Conservation (phyloP, 257 asterid species). For the Mitragyna speciosa region DNA sequence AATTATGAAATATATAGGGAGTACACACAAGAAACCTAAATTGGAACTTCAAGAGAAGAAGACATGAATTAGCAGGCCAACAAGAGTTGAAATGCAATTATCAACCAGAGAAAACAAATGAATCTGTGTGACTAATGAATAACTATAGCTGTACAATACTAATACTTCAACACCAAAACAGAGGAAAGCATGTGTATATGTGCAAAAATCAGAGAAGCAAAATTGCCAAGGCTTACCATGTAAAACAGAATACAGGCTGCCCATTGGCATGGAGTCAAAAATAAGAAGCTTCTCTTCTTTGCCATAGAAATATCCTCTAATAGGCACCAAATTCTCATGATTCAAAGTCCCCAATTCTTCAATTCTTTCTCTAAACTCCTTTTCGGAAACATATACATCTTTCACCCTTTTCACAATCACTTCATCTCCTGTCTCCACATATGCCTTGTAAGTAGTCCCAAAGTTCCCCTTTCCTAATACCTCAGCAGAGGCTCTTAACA, state of each 20-base stretch:
- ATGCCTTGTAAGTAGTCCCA: constrained; percentile 67
- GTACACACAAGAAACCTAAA: not conserved
- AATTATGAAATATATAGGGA: not conserved
- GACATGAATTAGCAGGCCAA: not conserved
- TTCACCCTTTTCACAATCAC: constrained; percentile 65
- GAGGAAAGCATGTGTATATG: too few relatives aligned
- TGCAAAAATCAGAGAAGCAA: not conserved
- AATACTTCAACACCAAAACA: not conserved
- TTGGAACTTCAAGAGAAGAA: not conserved
- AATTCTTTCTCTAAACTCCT: constrained; percentile 36
- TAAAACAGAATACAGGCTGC: constrained; percentile 45
- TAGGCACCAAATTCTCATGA: constrained; percentile 58
- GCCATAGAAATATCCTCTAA: constrained; percentile 55
- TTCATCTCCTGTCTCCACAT: constrained; percentile 47
- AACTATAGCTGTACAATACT: not conserved
- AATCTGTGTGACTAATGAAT: not conserved
- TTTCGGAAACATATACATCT: constrained; percentile 43
- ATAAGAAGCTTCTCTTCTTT: constrained; percentile 60
- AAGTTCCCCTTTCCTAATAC: constrained; percentile 49
- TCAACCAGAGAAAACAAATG: not conserved
- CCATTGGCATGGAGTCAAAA: constrained; percentile 43
- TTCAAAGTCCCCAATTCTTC: constrained; percentile 42
- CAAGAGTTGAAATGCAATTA: not conserved
- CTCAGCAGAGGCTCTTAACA: constrained; percentile 60
- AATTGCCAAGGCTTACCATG: constrained; percentile 39